Percentiles rank a stretch among this genome's conserved stretches.
These are phyloP conservation scores for Fragaria ananassa DNA, from an alignment of 306 rosid species.

Conservation along the genomic window DNA sequence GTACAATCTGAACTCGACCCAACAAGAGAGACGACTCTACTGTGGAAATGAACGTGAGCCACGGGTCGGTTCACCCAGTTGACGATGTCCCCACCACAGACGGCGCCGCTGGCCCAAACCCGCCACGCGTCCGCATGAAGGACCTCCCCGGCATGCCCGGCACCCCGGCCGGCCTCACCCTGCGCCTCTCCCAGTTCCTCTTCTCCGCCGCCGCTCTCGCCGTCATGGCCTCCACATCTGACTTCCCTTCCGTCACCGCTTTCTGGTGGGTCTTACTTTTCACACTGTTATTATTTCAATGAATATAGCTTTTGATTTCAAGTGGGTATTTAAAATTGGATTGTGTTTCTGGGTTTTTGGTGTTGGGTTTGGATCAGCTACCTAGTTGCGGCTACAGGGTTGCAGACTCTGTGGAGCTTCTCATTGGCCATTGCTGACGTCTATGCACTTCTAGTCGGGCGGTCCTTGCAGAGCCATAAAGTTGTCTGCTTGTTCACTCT, in stretches of 20 bases:
- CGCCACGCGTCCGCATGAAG: slow-evolving; percentile 72
- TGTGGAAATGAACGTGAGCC: slow-evolving; percentile 81
- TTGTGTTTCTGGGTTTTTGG: not conserved
- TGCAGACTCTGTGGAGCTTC: slow-evolving; percentile 76
- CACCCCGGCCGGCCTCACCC: slow-evolving; percentile 65
- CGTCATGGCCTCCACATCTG: slow-evolving; percentile 76
- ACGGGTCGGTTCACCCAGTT: slow-evolving; percentile 81
- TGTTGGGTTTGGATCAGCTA: slow-evolving; percentile 48
- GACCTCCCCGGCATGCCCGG: slow-evolving; percentile 93
- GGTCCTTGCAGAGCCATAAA: slow-evolving; percentile 63
- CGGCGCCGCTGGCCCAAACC: slow-evolving; percentile 34
- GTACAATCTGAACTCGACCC: not conserved
- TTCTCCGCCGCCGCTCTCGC: slow-evolving; percentile 68
- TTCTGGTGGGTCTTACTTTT: slow-evolving; percentile 46
- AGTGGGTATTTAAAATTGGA: not conserved
- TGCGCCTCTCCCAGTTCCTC: slow-evolving; percentile 60
- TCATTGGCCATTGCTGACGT: slow-evolving; percentile 63
- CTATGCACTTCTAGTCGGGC: slow-evolving; percentile 75
- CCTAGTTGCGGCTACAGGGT: slow-evolving; percentile 79
- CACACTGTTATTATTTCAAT: not conserved
- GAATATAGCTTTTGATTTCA: not conserved
- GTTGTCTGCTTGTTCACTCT: slow-evolving; percentile 61
- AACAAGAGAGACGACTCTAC: not conserved
- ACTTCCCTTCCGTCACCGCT: slow-evolving; percentile 87
- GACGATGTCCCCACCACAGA: slow-evolving; percentile 56